phyloP scores from a whole-genome alignment of 2,329 filamentous ascomycete genomes.

The Curvularia sp. region DNA sequence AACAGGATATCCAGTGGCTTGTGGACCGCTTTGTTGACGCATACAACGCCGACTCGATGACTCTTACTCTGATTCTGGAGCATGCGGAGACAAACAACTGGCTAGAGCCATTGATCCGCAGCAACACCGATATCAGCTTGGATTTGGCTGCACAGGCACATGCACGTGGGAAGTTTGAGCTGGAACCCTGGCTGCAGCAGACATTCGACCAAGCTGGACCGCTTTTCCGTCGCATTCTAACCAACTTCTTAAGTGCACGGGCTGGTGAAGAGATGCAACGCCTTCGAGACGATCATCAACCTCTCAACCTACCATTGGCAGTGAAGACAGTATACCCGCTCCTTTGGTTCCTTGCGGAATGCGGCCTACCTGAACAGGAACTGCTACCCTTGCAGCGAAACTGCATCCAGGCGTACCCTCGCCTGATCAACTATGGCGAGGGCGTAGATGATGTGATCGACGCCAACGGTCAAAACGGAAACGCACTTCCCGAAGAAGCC shows the following conservation, averaged over 20 bases:
- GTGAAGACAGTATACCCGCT: slow-evolving; percentile 85
- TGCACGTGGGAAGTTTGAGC: slow-evolving; percentile 78
- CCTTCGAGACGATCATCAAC: slow-evolving; percentile 73
- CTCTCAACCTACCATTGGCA: slow-evolving; percentile 76
- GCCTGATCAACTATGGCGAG: slow-evolving; percentile 95
- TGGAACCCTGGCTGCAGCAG: slow-evolving; percentile 79
- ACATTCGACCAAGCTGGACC: slow-evolving; percentile 69
- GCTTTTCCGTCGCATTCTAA: slow-evolving; percentile 73
- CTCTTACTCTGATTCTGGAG: slow-evolving; percentile 74
- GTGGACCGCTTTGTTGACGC: slow-evolving; percentile 78
- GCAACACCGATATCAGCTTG: slow-evolving; percentile 83
- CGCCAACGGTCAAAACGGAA: slow-evolving; percentile 79
- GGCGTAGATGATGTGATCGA: slow-evolving; percentile 93
- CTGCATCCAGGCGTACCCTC: slow-evolving; percentile 90
- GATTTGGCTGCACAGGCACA: slow-evolving; percentile 88
- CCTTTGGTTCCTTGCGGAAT: slow-evolving; percentile 73
- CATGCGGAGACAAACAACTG: slow-evolving; percentile 83
- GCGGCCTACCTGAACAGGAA: slow-evolving; percentile 67
- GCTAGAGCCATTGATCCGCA: slow-evolving; percentile 80
- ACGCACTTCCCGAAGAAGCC: slow-evolving; percentile 77
- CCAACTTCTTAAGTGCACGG: slow-evolving; percentile 85
- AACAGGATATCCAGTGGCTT: slow-evolving; percentile 88
- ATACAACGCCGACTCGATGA: slow-evolving; percentile 73
- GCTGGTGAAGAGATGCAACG: slow-evolving; percentile 78
- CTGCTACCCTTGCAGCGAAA: slow-evolving; percentile 82